A percentile compares a stretch with the other conserved stretches of the same genome.
Evolutionary conservation across 208 protist species (phyloP).

Genomic region (Trichomonas tenax): DNA sequence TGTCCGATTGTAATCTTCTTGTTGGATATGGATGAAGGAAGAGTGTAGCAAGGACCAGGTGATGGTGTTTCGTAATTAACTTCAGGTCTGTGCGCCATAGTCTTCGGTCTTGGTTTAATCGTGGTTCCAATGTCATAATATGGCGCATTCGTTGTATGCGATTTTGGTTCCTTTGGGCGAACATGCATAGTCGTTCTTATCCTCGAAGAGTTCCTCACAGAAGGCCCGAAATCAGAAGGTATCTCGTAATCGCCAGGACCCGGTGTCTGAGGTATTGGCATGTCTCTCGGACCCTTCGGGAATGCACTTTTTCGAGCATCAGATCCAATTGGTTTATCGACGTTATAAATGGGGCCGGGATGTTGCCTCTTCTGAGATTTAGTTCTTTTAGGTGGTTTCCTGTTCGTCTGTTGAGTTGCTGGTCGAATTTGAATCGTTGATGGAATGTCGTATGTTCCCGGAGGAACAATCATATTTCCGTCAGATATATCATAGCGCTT

Average conservation of each 20-base stretch:
- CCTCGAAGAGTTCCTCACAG: neutral
- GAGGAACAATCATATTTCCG: neutral
- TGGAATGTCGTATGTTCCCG: neutral
- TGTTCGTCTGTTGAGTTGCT: neutral
- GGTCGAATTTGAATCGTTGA: neutral
- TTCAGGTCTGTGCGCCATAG: neutral
- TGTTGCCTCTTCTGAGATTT: neutral
- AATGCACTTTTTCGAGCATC: neutral
- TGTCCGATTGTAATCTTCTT: neutral
- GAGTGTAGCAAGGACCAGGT: neutral
- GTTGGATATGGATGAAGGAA: neutral
- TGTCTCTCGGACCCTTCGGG: neutral
- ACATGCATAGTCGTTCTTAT: neutral
- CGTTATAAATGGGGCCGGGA: neutral
- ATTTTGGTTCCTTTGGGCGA: neutral
- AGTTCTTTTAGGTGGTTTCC: too few species aligned
- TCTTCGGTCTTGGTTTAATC: neutral
- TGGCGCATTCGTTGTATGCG: neutral
- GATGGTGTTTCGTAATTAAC: neutral
- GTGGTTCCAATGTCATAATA: constrained; percentile 14
- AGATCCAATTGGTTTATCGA: neutral
- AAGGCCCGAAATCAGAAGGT: neutral
- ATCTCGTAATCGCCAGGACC: neutral
- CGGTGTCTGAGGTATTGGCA: neutral
- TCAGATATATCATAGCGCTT: neutral